Evolutionary conservation across 2,329 filamentous ascomycete species (phyloP), one percentile per base, ranked within the genome.

Genomic region (Aureobasidium sp.): DNA sequence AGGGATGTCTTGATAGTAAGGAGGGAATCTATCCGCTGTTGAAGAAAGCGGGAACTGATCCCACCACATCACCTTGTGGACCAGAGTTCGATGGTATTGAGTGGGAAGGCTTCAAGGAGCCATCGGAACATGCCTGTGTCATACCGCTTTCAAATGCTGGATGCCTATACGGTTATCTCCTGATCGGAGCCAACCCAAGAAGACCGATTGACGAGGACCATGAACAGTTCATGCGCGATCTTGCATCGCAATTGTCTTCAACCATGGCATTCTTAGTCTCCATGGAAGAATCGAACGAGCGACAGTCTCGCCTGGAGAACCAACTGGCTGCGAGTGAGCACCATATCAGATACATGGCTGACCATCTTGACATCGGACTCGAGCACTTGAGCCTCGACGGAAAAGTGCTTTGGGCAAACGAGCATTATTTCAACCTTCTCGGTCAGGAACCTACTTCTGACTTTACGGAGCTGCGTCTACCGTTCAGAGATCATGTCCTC

Each of bases 401-500:
- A 12, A 62, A 61, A 2, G 34, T 65, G n/a, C 44, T 65, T 2
- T 62, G 62, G 62, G 64, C 64, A 20, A 65, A 65, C 49, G 64
- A 65, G 36, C 61, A 59, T 15, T 65, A 62, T 41, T 63, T 53
- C 47, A 60, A 20, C 5, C 36, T 65, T 8, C 53, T 60, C 20
- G 63, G 57, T 1, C 37, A 63, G 25, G 67, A 68, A 0, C 68
- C 74, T 22, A 75, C 78, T 1, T n/a, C 20, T 8, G 31, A 34
- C 0, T 59, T 57, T 8, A 8, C 14, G 1, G 14, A 0, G 68
- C 75, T 14, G 71, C 69, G 27, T 72, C 29, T 77, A 22, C 75
- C 78, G 66, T 81, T 76, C 71, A 72, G 76, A 51, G 70, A 76
- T 7, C 69, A 75, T 14, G 72, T 82, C 34, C 66, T 71, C 5